Conservation (phyloP, 208 protist genomes). For the Entamoeba moshkovskii region DNA sequence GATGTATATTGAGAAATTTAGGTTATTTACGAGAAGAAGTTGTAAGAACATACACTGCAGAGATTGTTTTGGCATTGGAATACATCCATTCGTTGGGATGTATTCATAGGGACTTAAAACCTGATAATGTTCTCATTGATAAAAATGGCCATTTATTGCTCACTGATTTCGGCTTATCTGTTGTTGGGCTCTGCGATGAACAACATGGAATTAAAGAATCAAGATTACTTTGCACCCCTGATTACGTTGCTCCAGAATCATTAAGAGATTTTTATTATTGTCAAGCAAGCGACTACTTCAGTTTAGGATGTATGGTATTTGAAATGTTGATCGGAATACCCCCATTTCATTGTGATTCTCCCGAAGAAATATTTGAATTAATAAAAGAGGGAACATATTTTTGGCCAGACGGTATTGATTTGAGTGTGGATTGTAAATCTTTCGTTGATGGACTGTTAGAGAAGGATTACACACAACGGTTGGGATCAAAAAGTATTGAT, state of each 20-base stretch:
- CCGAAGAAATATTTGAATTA: slow-evolving; percentile 63
- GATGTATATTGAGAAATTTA: not conserved
- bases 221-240: not conserved
- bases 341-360: slow-evolving; percentile 61
- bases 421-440: not conserved
- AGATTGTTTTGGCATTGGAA: not conserved
- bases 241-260: slow-evolving; percentile 61
- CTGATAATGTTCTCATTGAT: slow-evolving; percentile 7
- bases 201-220: not conserved
- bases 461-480: not conserved
- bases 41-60: not conserved
- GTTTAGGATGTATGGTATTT: slow-evolving; percentile 73
- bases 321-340: slow-evolving; percentile 57
- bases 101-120: slow-evolving; percentile 13
- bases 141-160: slow-evolving; percentile 2
- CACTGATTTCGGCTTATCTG: slow-evolving; percentile 9
- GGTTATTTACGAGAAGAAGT: not conserved
- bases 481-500: slow-evolving; percentile 9
- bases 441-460: slow-evolving; percentile 13
- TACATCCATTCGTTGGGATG: not conserved
- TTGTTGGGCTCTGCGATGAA: not conserved
- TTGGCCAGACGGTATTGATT: slow-evolving; percentile 34
- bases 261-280: slow-evolving; percentile 67
- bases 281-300: slow-evolving; percentile 84
- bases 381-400: slow-evolving; percentile 50